Evolutionary conservation across 2,329 filamentous ascomycete species (phyloP), one percentile per base, ranked within the genome.

Genomic region (Arthrinium puccinioides): DNA sequence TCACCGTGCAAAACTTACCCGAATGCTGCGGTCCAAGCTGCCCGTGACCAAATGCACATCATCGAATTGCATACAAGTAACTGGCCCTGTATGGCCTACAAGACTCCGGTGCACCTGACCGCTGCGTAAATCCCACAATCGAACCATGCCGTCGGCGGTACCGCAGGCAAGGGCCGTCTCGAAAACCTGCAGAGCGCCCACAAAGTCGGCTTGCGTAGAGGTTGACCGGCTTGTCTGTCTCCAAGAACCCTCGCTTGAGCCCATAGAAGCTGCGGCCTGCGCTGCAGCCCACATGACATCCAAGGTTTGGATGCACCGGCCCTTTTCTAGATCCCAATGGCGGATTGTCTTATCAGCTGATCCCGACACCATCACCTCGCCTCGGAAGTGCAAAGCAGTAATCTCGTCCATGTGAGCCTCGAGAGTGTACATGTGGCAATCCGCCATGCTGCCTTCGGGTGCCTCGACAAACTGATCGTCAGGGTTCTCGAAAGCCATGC

Each of bases 221-320:
- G 78, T 67, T 13, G 80, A 59, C 34, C 85, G 79, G 13, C 72
- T 75, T 3, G 82, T 78, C 36, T 84, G 82, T 44, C 86, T 76
- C 89, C 89, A 97, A 42, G 66, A 63, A 34, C 67, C 67, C 37
- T 79, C 76, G 32, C 70, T 72, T 3, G 75, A 71, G 35, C 72
- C 73, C 38, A 86, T 72, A 5, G 76, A 81, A 26, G 81, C 78
- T 9, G 81, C 85, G 10, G 87, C 87, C 64, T 96, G 89, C 3
- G 92, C 89, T 5, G 92, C 89, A 9, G 92, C 92, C 92, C 92
- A 98, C 59, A 98, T 84, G 6, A 98, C 90, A 61, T 98, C 92
- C 33, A 98, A 70, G 3, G 92, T 98, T 63, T 98, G 92, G 37
- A 98, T 86, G 60, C 92, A 97, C 33, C 92, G 84, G n/a, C 92